Conservation (phyloP, 345 rosid genomes). For the Nasturtium officinale region DNA sequence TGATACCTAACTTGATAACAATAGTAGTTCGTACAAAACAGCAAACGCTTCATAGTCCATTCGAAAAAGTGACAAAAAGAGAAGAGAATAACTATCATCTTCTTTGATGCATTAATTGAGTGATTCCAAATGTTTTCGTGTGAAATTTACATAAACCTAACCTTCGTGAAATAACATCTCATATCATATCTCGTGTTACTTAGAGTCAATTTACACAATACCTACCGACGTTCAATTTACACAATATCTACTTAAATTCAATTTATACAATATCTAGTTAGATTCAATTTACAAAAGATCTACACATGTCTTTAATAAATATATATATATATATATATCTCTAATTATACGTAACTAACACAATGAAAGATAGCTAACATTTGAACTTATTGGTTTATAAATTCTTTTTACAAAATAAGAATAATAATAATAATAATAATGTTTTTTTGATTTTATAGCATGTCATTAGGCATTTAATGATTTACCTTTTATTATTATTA, state of each 20-base stretch:
- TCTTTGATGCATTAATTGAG: slow-evolving; percentile 18
- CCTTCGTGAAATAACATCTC: background rate
- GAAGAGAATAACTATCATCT: slow-evolving; percentile 4
- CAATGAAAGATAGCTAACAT: background rate
- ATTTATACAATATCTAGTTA: no score
- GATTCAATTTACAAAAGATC: background rate
- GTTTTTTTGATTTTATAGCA: no score
- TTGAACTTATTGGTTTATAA: no score
- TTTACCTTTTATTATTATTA: background rate
- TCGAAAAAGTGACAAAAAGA: slow-evolving; percentile 5
- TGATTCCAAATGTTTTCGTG: slow-evolving; percentile 15
- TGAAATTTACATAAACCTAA: background rate
- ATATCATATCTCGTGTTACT: background rate
- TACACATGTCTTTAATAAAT: background rate
- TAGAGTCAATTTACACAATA: no score
- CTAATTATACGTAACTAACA: background rate
- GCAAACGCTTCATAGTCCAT: background rate
- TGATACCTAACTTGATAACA: slow-evolving; percentile 3
- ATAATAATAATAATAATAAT: no score
- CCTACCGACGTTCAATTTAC: no score
- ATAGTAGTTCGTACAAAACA: background rate
- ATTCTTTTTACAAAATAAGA: no score
- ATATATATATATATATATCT: background rate
- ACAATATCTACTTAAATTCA: no score
- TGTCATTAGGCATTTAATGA: background rate